A percentile compares a stretch with the other conserved stretches of the same genome.
Evolutionary conservation across 2,329 filamentous ascomycete genomes (phyloP).

Genomic region (Colletotrichum sp.): DNA sequence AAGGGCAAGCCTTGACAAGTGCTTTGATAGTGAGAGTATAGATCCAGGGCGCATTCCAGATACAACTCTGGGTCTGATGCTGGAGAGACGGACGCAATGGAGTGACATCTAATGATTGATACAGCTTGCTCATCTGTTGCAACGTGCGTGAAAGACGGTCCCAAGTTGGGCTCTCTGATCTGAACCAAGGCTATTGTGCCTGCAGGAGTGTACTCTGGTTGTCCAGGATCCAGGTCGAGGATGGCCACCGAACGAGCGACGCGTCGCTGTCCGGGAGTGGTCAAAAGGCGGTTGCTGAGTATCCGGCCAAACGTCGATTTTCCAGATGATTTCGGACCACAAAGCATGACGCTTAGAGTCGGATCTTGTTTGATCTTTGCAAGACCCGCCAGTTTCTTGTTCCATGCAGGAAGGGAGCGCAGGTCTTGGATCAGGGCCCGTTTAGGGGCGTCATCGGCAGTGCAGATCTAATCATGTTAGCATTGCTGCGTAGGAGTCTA

Average conservation of each 20-base stretch:
- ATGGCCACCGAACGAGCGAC: conserved; percentile 48
- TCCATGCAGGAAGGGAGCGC: conserved; percentile 63
- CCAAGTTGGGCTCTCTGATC: conserved; percentile 65
- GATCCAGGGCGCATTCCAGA: conserved; percentile 65
- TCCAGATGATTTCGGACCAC: conserved; percentile 74
- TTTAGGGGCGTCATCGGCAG: conserved; percentile 56
- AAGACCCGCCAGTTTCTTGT: conserved; percentile 59
- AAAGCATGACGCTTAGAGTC: conserved; percentile 58
- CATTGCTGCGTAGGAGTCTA: background rate
- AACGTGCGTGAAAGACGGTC: conserved; percentile 70
- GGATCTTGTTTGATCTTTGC: conserved; percentile 37
- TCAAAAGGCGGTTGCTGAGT: conserved; percentile 71
- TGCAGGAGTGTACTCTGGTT: conserved; percentile 75
- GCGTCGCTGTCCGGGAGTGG: conserved; percentile 35
- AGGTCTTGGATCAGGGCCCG: conserved; percentile 57
- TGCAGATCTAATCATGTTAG: conserved; percentile 52
- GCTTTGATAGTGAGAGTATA: conserved; percentile 61
- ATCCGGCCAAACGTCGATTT: conserved; percentile 78
- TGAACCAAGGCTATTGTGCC: conserved; percentile 73
- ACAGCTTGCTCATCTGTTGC: conserved; percentile 25
- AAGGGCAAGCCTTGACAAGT: conserved; percentile 55
- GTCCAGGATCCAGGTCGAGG: conserved; percentile 76
- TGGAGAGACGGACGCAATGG: conserved; percentile 68
- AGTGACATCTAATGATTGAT: conserved; percentile 64
- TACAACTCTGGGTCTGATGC: conserved; percentile 72